Evolutionary conservation across 257 asterid genomes (phyloP).

Genomic region (Solanum arcanum): DNA sequence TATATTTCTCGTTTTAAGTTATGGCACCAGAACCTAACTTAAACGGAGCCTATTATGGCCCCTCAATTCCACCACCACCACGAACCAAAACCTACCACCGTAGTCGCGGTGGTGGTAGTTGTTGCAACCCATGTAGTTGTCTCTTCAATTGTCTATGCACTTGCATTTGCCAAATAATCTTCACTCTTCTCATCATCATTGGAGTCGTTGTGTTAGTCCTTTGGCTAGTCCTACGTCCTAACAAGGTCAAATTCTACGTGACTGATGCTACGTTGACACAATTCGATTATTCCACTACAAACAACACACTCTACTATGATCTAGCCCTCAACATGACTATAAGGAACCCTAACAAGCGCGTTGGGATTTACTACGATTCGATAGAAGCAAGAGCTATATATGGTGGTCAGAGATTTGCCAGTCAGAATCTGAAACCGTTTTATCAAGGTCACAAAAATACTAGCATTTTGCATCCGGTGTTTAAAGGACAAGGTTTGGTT

Average conservation of each 20-base stretch:
- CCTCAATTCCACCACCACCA: conserved; percentile 55
- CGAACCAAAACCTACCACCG: conserved; percentile 40
- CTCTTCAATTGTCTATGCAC: conserved; percentile 45
- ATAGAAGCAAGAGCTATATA: conserved; percentile 62
- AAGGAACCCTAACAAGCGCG: conserved; percentile 72
- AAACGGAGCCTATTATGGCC: conserved; percentile 90
- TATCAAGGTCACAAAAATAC: conserved; percentile 56
- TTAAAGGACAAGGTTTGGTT: conserved; percentile 30
- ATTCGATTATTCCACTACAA: conserved; percentile 26
- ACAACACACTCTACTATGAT: conserved; percentile 52
- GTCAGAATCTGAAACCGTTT: conserved; percentile 30
- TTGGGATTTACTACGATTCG: conserved; percentile 69
- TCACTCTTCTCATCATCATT: conserved; percentile 31
- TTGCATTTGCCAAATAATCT: conserved; percentile 62
- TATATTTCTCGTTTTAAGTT: neutral
- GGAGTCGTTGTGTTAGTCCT: conserved; percentile 25
- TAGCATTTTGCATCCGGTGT: conserved; percentile 11
- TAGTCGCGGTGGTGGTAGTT: conserved; percentile 36
- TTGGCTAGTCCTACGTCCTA: conserved; percentile 82
- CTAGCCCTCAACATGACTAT: conserved; percentile 58
- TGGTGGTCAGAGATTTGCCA: conserved; percentile 39
- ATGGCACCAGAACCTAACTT: conserved; percentile 9
- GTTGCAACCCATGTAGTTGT: conserved; percentile 73
- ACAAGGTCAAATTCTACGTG: conserved; percentile 46
- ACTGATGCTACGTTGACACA: conserved; percentile 44